phyloP scores from a whole-genome alignment of 2,329 filamentous ascomycete species.

The Cadophora sp. region DNA sequence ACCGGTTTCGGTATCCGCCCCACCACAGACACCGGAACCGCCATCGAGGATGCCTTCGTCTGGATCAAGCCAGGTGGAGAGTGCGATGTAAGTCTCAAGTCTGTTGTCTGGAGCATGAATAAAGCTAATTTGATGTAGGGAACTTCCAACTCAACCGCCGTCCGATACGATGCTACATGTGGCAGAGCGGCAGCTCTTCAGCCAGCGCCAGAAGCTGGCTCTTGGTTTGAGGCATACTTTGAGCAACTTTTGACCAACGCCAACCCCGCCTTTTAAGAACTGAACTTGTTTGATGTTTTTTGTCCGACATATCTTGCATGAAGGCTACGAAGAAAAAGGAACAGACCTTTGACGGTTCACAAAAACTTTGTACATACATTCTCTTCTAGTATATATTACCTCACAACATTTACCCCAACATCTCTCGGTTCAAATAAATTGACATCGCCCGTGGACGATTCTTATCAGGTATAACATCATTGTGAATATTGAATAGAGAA shows the following conservation, averaged over 20 bases:
- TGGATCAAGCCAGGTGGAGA: slow-evolving; percentile 74
- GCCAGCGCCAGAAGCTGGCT: slow-evolving; percentile 73
- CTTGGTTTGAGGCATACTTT: slow-evolving; percentile 66
- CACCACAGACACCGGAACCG: slow-evolving; percentile 64
- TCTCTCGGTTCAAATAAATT: not conserved
- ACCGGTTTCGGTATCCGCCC: slow-evolving; percentile 71
- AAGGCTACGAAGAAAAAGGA: not conserved
- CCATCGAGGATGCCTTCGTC: slow-evolving; percentile 68
- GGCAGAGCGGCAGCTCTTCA: slow-evolving; percentile 58
- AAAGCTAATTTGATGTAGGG: slow-evolving; percentile 33
- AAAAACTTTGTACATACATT: slow-evolving; percentile 24
- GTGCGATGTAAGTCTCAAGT: slow-evolving; percentile 39
- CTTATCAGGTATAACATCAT: not conserved
- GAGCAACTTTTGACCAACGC: slow-evolving; percentile 55
- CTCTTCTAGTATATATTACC: slow-evolving; percentile 24
- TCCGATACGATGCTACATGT: slow-evolving; percentile 59
- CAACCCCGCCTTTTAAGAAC: slow-evolving; percentile 26
- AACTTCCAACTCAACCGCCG: slow-evolving; percentile 49
- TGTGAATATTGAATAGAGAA: not conserved
- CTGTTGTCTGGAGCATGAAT: too few species aligned
- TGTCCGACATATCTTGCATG: not conserved
- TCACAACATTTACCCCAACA: not conserved
- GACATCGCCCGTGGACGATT: not conserved
- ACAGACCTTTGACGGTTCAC: not conserved
- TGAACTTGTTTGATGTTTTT: not conserved